phyloP scores from a whole-genome alignment of 2,329 filamentous ascomycete species.

The Rutstroemia sp. region DNA sequence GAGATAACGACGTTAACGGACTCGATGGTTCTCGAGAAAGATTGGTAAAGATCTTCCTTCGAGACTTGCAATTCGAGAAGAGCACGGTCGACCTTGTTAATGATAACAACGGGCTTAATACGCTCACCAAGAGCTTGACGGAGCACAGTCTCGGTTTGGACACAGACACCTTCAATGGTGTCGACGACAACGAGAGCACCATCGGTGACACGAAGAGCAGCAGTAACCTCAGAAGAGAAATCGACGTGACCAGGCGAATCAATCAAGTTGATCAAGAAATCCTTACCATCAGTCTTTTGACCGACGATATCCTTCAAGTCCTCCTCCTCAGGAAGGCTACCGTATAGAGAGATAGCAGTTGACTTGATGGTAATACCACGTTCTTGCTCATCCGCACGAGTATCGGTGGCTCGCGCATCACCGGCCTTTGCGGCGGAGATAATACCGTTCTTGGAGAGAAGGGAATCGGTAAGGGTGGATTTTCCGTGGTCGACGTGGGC shows the following conservation, averaged over 20 bases:
- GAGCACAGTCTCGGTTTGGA: conserved; percentile 99
- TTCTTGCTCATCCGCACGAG: conserved; percentile 95
- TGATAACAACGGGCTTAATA: conserved; percentile 99
- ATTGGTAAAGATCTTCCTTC: conserved; percentile 99
- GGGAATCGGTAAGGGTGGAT: conserved; percentile 98
- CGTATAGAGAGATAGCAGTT: conserved; percentile 97
- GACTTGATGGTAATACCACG: conserved; percentile 99
- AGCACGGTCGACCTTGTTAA: conserved; percentile 99
- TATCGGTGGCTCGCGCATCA: conserved; percentile 93
- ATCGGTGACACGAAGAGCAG: conserved; percentile 98
- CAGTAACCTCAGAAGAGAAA: conserved; percentile 99
- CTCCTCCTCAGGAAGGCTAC: conserved; percentile 69
- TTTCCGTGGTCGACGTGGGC: conserved; percentile 99
- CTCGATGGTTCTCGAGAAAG: conserved; percentile 98
- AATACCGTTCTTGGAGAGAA: conserved; percentile 98
- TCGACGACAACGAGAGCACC: conserved; percentile 99
- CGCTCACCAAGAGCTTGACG: conserved; percentile 99
- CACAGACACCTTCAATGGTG: conserved; percentile 99
- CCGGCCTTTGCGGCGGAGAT: conserved; percentile 97
- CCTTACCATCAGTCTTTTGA: conserved; percentile 80
- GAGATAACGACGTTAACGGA: conserved; percentile 99
- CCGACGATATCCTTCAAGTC: conserved; percentile 92
- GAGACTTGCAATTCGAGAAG: conserved; percentile 97
- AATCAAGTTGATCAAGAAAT: conserved; percentile 99
- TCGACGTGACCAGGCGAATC: conserved; percentile 99